Base-by-base conservation (phyloP, 805 yeast species). In the Starmera caribaea region DNA sequence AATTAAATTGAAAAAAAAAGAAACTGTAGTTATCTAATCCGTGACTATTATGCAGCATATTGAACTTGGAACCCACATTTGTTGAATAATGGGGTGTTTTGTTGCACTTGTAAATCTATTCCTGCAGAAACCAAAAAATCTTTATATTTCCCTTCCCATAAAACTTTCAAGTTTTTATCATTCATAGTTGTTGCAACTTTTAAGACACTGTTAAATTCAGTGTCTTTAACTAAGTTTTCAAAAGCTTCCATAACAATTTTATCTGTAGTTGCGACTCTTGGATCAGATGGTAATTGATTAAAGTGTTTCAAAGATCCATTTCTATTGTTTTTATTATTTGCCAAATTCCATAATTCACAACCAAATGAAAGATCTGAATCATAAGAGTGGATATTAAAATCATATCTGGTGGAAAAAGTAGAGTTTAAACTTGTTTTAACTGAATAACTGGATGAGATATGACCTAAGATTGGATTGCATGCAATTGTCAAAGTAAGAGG, bases 401-500 rank as follows among this genome's bases (percentile, higher is more conserved):
- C 95, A 53, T 87, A 89, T 42, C 81, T 73, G 5, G 95, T 83
- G 36, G 88, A 76, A 40, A 90, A 79, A 0, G 95, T 81, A 1
- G 90, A 76, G 27, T 74, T 71, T 3, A 77, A 69, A 5, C 85
- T 76, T 0, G 96, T 84, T 51, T 81, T 79, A 29, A 88, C 86
- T 1, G 96, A 76, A 55, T 89, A 92, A 0, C 95, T 81, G 2
- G 95, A 80, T 3, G 95, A 80, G 2, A 92, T 61, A 47, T 88
- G 89, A 3, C 98, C 98, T 55, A 90, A 66, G 13, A 92, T 65
- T 1, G 98, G 98, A 57, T 92, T 92, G 42, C 81, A 70, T 0
- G 95, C 80, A 32, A 90, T 53, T 0, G 97, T 83, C 71, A 92
- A 73, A 0, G 96, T 84, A 45, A 89, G 62, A 0, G 98, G 98